Evolutionary conservation across 257 asterid species (phyloP).

Genomic region (Gynochthodes officinalis): DNA sequence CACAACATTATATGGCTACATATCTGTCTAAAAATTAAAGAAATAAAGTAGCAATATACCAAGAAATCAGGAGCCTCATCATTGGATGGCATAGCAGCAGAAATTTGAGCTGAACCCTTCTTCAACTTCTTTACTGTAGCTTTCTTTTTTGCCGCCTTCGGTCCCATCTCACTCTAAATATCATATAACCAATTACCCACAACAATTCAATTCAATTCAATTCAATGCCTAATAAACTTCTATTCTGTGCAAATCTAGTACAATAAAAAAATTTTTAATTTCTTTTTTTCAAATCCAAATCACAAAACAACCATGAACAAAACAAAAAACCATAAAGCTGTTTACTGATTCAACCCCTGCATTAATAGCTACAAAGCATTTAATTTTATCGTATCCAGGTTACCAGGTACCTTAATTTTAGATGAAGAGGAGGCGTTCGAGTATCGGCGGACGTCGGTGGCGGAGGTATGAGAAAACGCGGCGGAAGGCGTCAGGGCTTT

Average conservation of each 20-base stretch:
- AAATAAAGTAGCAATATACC: constrained; percentile 29
- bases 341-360: too few species aligned
- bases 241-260: not conserved
- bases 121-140: constrained; percentile 38
- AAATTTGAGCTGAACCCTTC: constrained; percentile 43
- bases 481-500: not conserved
- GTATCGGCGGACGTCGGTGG: not conserved
- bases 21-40: not conserved
- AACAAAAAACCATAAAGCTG: not conserved
- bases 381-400: not conserved
- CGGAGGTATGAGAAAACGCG: not conserved
- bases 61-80: constrained; percentile 52
- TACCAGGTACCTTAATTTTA: not conserved
- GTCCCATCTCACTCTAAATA: constrained; percentile 20
- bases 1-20: not conserved
- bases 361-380: not conserved
- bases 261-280: too few species aligned
- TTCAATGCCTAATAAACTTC: not conserved
- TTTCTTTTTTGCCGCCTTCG: constrained; percentile 42
- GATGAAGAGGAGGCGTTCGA: not conserved
- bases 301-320: not conserved
- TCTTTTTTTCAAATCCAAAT: too few species aligned
- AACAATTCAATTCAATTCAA: not conserved
- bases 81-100: constrained; percentile 32
- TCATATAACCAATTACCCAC: not conserved